A percentile compares a stretch with the other conserved stretches of the same genome.
Conservation (phyloP, 495 filamentous ascomycete species). For the Extremus antarcticus region DNA sequence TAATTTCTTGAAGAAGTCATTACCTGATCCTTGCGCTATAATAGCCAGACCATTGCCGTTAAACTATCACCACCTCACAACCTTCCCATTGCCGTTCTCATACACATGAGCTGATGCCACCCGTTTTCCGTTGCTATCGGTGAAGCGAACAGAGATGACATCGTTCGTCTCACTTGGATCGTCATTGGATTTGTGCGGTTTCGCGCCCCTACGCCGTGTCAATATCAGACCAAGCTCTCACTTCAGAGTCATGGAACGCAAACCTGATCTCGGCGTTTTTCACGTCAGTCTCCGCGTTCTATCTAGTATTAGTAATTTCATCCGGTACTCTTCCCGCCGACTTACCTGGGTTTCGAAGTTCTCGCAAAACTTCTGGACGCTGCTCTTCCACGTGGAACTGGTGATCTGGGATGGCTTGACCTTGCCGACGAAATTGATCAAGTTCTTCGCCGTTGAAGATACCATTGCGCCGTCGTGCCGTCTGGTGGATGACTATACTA, state of each 20-base stretch:
- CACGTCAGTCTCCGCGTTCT: not conserved
- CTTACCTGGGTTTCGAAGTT: not conserved
- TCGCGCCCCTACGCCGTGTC: not conserved
- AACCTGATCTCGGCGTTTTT: not conserved
- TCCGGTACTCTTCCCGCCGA: not conserved
- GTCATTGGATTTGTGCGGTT: not conserved
- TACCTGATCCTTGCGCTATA: no score
- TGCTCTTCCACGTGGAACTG: not conserved
- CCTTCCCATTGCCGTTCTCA: constrained; percentile 1
- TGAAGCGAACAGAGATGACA: constrained; percentile 1
- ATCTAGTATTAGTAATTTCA: not conserved
- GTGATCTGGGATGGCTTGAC: not conserved
- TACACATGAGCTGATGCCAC: constrained; percentile 2
- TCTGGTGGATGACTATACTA: no score
- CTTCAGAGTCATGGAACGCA: not conserved
- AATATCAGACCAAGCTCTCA: not conserved
- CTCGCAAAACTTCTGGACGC: not conserved
- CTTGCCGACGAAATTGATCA: not conserved
- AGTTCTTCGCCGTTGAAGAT: no score
- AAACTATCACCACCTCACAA: not conserved
- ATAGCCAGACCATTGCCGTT: no score
- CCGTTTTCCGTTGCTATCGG: not conserved
- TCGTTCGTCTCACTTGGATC: constrained; percentile 1
- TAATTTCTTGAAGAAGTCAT: no score
- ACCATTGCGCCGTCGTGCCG: no score